phyloP scores from a whole-genome alignment of 805 yeast species.

The Torulaspora microellipsoides region DNA sequence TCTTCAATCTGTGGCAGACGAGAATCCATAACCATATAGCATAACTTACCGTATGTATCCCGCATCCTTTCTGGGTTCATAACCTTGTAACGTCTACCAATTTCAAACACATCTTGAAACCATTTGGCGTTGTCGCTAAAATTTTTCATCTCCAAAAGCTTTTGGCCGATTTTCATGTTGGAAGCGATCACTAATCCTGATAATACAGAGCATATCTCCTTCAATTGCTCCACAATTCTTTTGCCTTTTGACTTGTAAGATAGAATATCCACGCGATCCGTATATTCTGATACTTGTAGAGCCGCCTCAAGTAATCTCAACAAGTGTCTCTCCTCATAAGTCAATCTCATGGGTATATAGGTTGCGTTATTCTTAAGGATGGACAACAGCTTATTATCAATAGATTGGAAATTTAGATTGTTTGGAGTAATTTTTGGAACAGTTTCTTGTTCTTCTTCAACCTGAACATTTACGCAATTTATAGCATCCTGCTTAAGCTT shows the following conservation, averaged over 20 bases:
- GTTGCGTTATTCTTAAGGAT: slow-evolving; percentile 43
- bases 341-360: slow-evolving; percentile 66
- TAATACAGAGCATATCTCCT: slow-evolving; percentile 72
- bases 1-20: slow-evolving; percentile 63
- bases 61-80: slow-evolving; percentile 83
- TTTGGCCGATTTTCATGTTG: slow-evolving; percentile 64
- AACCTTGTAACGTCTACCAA: slow-evolving; percentile 75
- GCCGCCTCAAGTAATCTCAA: slow-evolving; percentile 70
- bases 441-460: slow-evolving; percentile 15
- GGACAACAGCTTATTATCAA: slow-evolving; percentile 33
- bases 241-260: slow-evolving; percentile 63
- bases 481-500: slow-evolving; percentile 3
- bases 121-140: slow-evolving; percentile 67
- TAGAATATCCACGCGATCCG: slow-evolving; percentile 70
- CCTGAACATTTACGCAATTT: slow-evolving; percentile 11
- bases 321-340: slow-evolving; percentile 63
- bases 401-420: slow-evolving; percentile 15
- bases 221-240: slow-evolving; percentile 65
- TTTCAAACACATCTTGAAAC: slow-evolving; percentile 67
- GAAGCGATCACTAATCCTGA: slow-evolving; percentile 79
- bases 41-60: slow-evolving; percentile 71
- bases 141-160: slow-evolving; percentile 58
- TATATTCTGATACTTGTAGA: slow-evolving; percentile 70
- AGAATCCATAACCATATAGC: slow-evolving; percentile 85
- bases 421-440: slow-evolving; percentile 19